These are phyloP conservation scores for Leccinum pellstonianum DNA, from an alignment of 768 basidiomycete genomes.

Conservation along the genomic window DNA sequence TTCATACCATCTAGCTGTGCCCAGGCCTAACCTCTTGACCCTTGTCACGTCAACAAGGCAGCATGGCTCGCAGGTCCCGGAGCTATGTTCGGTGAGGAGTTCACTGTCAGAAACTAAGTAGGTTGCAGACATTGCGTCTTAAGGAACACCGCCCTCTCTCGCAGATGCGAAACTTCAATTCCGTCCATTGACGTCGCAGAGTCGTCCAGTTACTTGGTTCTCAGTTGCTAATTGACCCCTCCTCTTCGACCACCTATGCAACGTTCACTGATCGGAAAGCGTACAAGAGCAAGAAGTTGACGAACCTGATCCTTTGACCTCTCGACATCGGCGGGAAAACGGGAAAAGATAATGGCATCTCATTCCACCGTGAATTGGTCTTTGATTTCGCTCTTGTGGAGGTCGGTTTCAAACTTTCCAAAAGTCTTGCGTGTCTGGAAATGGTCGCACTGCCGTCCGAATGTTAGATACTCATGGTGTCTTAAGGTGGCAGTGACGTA, in stretches of 20 bases:
- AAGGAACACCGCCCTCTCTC: constrained; percentile 47
- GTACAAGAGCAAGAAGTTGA: no score
- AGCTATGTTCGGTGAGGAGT: constrained; percentile 55
- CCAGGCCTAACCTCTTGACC: constrained; percentile 31
- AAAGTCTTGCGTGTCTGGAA: constrained; percentile 43
- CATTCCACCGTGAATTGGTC: constrained; percentile 30
- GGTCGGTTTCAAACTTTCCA: constrained; percentile 47
- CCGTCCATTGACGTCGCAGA: no score
- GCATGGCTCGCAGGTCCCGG: constrained; percentile 36
- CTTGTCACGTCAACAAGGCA: constrained; percentile 39
- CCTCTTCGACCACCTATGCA: no score
- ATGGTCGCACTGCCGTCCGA: constrained; percentile 47
- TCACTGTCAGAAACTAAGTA: constrained; percentile 31
- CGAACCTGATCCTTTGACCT: constrained; percentile 28
- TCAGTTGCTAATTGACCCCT: no score
- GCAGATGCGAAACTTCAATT: constrained; percentile 64
- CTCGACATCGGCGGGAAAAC: constrained; percentile 39
- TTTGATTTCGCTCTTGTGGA: constrained; percentile 22
- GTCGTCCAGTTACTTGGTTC: no score
- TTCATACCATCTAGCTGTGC: constrained; percentile 37
- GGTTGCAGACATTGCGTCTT: constrained; percentile 66
- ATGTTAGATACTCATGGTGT: constrained; percentile 28
- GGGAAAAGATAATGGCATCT: constrained; percentile 31
- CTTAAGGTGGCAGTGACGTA: not conserved
- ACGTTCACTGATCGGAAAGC: no score